Evolutionary conservation across 1,139 yeast species (phyloP), one percentile per base, ranked within the genome.

Genomic region (Geotrichum reessii): DNA sequence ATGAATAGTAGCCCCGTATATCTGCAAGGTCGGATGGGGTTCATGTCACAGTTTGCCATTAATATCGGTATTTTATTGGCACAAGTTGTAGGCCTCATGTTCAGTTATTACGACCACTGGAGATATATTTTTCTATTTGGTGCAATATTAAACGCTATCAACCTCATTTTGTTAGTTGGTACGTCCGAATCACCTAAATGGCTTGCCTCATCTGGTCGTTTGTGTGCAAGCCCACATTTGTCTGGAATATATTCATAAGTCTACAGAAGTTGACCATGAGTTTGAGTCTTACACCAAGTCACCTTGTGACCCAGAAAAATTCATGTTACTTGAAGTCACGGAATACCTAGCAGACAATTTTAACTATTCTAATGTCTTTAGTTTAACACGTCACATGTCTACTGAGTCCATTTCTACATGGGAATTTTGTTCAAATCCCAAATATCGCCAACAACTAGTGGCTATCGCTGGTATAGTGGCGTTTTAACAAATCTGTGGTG

Each of bases 401-500:
- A 14, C 14, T 8, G n/a, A 37, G 5, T 3, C 17, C 21, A 49
- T 55, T 24, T 52, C 56, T 8, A 42, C 71, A 62, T 47, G 52
- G 61, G 68, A 73, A 22, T 91, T 88, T 68, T 67, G 86, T 51
- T 75, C 76, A 1, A 74, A 78, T 17, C 73, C 81, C 0, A 78
- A 74, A 53, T 89, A 79, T 71, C 73, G 76, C 51, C 81, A 80
- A 55, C 85, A 95, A 7, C 76, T 84, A 53, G 68, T 80, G 42
- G 88, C 85, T 0, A 86, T 92, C 3, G 82, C 91, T 0, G 84
- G 88, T 1, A 79, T 90, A 33, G 81, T 92, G 78, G 76, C 85
- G n/a, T 85, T 92, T 31, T 98, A 93, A 73, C 99, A 93, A 70
- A 82, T 92, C 63, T 85, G 92, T 66, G 99, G 99, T 28, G 88